These are phyloP conservation scores for Rhodotorula diobovata DNA, from an alignment of 768 basidiomycete genomes.

Conservation along the genomic window DNA sequence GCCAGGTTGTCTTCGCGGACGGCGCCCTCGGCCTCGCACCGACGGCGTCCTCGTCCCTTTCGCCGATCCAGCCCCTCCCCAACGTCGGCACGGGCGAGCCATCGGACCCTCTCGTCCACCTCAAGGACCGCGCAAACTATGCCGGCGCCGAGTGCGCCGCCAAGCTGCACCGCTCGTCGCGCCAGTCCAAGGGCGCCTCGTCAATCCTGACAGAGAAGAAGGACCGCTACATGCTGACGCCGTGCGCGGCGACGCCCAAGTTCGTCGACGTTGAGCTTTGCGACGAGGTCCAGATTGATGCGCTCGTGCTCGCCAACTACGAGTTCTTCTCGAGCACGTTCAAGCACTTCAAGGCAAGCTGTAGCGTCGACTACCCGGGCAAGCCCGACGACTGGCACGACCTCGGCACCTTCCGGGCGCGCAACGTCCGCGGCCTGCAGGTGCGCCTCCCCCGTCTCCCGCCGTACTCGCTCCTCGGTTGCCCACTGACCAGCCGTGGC, in stretches of 20 bases:
- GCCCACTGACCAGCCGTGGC: too few relatives aligned
- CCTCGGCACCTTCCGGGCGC: conserved; percentile 73
- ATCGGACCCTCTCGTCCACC: conserved; percentile 40
- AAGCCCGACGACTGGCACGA: conserved; percentile 62
- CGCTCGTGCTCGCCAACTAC: conserved; percentile 90
- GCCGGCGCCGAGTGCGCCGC: conserved; percentile 90
- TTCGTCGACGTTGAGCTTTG: conserved; percentile 94
- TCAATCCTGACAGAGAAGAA: conserved; percentile 76
- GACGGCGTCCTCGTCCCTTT: background rate
- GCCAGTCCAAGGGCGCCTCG: conserved; percentile 71
- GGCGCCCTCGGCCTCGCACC: background rate
- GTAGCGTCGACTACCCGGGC: conserved; percentile 58
- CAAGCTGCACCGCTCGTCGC: conserved; percentile 77
- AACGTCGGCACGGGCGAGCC: conserved; percentile 38
- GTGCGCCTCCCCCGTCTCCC: conserved; percentile 47
- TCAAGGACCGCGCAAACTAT: conserved; percentile 89
- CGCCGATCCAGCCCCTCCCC: conserved; percentile 34
- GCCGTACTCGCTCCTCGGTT: background rate
- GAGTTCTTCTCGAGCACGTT: conserved; percentile 98
- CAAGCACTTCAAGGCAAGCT: conserved; percentile 82
- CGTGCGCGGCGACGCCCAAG: conserved; percentile 62
- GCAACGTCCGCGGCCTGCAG: conserved; percentile 86
- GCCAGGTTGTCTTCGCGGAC: background rate
- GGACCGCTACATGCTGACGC: conserved; percentile 94
- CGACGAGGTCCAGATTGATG: conserved; percentile 94